Evolutionary conservation across 306 rosid genomes (phyloP), one percentile per base, ranked within the genome.

Genomic region (Herpetospermum pedunculosum): DNA sequence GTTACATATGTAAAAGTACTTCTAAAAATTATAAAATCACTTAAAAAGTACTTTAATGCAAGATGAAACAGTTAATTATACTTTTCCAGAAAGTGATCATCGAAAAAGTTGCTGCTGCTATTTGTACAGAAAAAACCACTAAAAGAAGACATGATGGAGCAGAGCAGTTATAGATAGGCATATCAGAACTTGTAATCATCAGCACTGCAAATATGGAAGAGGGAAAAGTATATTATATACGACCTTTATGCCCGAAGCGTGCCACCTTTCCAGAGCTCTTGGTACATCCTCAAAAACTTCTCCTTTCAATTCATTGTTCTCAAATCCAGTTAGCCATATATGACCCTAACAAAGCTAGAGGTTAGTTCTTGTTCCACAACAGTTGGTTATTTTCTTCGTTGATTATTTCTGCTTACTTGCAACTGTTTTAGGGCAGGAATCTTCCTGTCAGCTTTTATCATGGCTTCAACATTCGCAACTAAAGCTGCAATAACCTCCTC

Each of bases 381-480:
- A 28, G 59, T 26, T 7, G 3, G 40, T 3, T 6, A 25, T 67
- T 67, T 40, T 70, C 75, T 46, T 46, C 41, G 16, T 18, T 8
- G 48, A 16, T 25, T 16, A 47, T 11, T 70, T 70, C 34, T 55
- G 32, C 68, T 57, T 80, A 91, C 98, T 86, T 91, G 98, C 88
- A 94, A 87, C 86, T 94, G 96, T 85, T 94, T 94, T 73, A 89
- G 81, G 72, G 97, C 90, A 76, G 95, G 84, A 84, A 94, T 89
- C 85, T 91, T 91, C 79, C 95, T 80, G 84, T 94, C 98, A 75
- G 98, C 98, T 83, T 85, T 91, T 77, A 94, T 94, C 98, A 94
- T 94, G 58, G 89, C 89, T 73, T 89, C 88, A 74, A 89, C 92
- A 77, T 94, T 91, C 50, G 87, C 85, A 73, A 91, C 97, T 72